phyloP scores from a whole-genome alignment of 495 filamentous ascomycete species.

The Penicillium tannophilum region DNA sequence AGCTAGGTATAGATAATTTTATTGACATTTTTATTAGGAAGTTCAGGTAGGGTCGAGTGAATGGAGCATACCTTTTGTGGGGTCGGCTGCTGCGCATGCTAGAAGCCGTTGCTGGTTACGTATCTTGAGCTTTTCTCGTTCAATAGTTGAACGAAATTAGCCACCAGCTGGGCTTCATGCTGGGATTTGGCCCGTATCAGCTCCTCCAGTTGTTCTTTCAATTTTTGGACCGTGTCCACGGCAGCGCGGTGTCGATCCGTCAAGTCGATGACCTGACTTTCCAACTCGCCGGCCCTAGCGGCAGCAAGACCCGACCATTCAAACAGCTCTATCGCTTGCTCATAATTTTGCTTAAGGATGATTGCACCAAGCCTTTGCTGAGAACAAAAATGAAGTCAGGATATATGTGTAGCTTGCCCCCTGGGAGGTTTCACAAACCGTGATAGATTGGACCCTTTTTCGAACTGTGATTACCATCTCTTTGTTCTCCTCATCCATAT shows the following conservation, averaged over 20 bases:
- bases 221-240: conserved; percentile 48
- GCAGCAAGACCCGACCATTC: conserved; percentile 68
- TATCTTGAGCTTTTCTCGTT: conserved; percentile 95
- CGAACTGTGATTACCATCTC: conserved; percentile 55
- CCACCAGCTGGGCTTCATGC: conserved; percentile 69
- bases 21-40: neutral
- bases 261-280: conserved; percentile 50
- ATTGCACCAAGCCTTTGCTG: conserved; percentile 74
- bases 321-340: conserved; percentile 67
- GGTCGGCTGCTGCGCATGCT: conserved; percentile 59
- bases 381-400: neutral
- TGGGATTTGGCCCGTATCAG: conserved; percentile 65
- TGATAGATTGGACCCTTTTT: conserved; percentile 59
- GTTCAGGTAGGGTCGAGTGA: neutral
- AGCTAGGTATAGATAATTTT: neutral
- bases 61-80: conserved; percentile 38
- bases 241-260: conserved; percentile 46
- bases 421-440: conserved; percentile 35
- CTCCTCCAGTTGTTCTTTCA: conserved; percentile 63
- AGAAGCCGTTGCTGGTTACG: conserved; percentile 76
- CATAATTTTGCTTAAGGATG: conserved; percentile 59
- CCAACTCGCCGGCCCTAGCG: conserved; percentile 38
- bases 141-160: conserved; percentile 69
- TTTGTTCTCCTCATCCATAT: conserved; percentile 31
- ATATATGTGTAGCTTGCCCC: neutral